Evolutionary conservation across 768 basidiomycete genomes (phyloP), one percentile per base, ranked within the genome.

Genomic region (Russula griseocarnosa): DNA sequence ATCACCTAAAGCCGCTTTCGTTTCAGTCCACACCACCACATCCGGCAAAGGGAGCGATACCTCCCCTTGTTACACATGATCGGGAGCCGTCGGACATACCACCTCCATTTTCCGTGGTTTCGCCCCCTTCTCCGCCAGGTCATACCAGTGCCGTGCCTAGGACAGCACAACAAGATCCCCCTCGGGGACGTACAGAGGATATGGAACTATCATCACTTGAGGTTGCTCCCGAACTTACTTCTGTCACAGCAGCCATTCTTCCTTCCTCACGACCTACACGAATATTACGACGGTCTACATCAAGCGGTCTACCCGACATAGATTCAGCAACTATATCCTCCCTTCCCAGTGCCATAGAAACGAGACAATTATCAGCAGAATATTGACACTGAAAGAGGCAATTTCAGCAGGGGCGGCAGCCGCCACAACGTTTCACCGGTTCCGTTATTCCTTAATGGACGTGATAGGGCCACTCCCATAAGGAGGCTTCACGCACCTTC

Each of bases 41-140:
- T 24, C 56, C 18, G 28, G 5, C 66, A n/a, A 30, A 20, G 5
- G 26, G 22, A 11, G 14, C 28, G 10, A 66, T 69, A 18, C 68
- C 20, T 26, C 26, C 66, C 10, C 30, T 62, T 22, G 54, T 66
- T 26, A 52, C 60, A 18, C 67, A 69, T 28, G 69, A 64, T 11
- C 42, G 65, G 16, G 68, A 66, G 26, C 65, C 67, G 34, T 66
- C 65, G 55, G 70, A 69, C 20, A 57, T 66, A 30, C 70, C 72
- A 8, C 73, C 73, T 1, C 67, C 71, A 18, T 73, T 73, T 66
- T 56, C 55, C 22, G 71, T 73, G 10, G 70, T 71, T 28, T 66
- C 69, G n/a, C 65, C 72, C 16, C 70, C 71, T 18, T 68, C 26
- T 70, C 72, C n/a, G 10, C 70, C 71, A 9, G 68, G 73, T 53